Evolutionary conservation across 2,329 filamentous ascomycete species (phyloP), one percentile per base, ranked within the genome.

Genomic region (Stylonectria norvegica): DNA sequence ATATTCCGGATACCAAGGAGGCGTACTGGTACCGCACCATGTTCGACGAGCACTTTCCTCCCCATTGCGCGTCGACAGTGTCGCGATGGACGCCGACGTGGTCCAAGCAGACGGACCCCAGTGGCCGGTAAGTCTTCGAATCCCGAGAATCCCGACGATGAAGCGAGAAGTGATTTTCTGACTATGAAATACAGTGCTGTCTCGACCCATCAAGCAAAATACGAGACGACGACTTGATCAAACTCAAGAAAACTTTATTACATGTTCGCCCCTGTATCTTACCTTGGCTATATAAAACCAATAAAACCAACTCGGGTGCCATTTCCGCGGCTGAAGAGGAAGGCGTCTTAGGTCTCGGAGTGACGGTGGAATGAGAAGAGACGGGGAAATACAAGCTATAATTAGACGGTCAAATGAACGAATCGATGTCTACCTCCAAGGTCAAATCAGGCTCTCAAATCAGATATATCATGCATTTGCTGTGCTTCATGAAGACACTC

Each of bases 31-130:
- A 98, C 73, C 85, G 93, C 58, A 78, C 73, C 65, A 97, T 98
- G 91, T 98, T 97, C 64, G 93, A 98, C 66, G 91, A 98, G 77
- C 91, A 94, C 69, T 98, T 97, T 79, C 93, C 93, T 33, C 78
- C 83, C 41, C 84, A 84, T 61, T 97, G 91, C 64, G 94, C 93
- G 7, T 83, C 80, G 44, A 98, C 93, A 6, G 93, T 98, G 38
- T 86, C 88, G 86, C 79, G 93, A 61, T 98, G 93, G 94, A 89
- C 87, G 42, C 93, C 93, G 19, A 98, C 87, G 25, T 98, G 93
- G 93, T 95, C 88, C 41, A 86, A 95, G 66, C 89, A 96, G 78
- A 87, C 82, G 18, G 93, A 98, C 67, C 93, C 93, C 46, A 95
- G 87, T 68, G 94, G 93, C 73, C 81, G 89, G 86, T 89, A 49